These are phyloP conservation scores for Sporisorium reilianum DNA, from an alignment of 1,284 basidiomycete species.

Conservation along the genomic window DNA sequence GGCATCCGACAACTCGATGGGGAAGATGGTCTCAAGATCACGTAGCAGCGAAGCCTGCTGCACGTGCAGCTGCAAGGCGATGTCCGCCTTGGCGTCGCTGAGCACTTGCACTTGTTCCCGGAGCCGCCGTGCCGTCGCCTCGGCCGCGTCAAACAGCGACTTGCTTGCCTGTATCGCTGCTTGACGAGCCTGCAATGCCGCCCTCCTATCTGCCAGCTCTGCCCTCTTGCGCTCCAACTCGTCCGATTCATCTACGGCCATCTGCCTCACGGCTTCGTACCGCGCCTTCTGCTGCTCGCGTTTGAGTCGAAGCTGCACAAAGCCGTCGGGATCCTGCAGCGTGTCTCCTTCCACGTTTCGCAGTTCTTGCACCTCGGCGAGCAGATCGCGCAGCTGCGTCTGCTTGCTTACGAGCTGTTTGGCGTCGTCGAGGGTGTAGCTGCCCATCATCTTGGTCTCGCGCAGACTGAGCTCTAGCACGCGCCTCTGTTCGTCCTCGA, in stretches of 20 bases:
- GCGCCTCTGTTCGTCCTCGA: constrained; percentile 39
- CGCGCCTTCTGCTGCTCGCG: constrained; percentile 28
- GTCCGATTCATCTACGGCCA: constrained; percentile 25
- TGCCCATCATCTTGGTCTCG: constrained; percentile 55
- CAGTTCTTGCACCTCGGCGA: constrained; percentile 16
- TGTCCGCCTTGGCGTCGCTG: constrained; percentile 3
- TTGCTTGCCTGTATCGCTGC: constrained; percentile 16
- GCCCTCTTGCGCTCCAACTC: constrained; percentile 11
- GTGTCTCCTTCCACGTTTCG: not conserved
- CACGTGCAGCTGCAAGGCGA: constrained; percentile 24
- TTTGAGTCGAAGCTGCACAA: constrained; percentile 35
- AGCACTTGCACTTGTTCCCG: constrained; percentile 16
- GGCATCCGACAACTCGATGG: constrained; percentile 62
- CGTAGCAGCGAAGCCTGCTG: constrained; percentile 54
- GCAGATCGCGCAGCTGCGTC: constrained; percentile 13
- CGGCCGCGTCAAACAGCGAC: constrained; percentile 22
- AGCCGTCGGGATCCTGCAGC: constrained; percentile 19
- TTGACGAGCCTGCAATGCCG: constrained; percentile 24
- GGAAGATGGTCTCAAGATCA: constrained; percentile 63
- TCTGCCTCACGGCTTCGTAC: constrained; percentile 9
- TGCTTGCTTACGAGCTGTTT: constrained; percentile 22
- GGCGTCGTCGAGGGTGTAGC: constrained; percentile 45
- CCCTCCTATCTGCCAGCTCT: constrained; percentile 15
- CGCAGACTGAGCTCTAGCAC: constrained; percentile 45
- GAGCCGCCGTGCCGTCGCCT: constrained; percentile 9